Percentiles rank a stretch among this genome's conserved stretches.
These are phyloP conservation scores for Apiospora sp. DNA, from an alignment of 2,329 filamentous ascomycete genomes.

Conservation along the genomic window DNA sequence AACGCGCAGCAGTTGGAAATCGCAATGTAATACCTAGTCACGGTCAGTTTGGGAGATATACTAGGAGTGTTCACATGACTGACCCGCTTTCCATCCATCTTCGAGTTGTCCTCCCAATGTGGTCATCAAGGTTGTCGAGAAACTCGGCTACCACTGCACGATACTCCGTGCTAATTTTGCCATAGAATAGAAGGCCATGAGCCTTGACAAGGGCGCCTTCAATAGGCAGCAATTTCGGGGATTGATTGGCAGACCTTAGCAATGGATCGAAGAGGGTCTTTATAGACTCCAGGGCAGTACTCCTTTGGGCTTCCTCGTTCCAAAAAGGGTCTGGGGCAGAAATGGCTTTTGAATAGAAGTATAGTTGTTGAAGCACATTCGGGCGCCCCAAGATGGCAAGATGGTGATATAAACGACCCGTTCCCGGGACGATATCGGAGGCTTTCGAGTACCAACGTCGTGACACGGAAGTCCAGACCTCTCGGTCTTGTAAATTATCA, in stretches of 20 bases:
- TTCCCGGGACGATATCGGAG: conserved; percentile 76
- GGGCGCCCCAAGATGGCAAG: conserved; percentile 80
- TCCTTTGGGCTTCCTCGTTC: no score
- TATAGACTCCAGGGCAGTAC: conserved; percentile 74
- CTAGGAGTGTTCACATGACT: no score
- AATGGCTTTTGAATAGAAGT: conserved; percentile 75
- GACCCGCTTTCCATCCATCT: conserved; percentile 61
- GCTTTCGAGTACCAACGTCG: conserved; percentile 86
- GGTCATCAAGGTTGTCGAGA: conserved; percentile 59
- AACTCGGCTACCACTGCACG: conserved; percentile 58
- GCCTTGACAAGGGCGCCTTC: conserved; percentile 70
- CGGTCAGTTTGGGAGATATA: no score
- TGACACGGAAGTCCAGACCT: conserved; percentile 83
- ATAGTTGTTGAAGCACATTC: conserved; percentile 74
- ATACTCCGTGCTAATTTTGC: conserved; percentile 56
- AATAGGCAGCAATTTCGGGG: conserved; percentile 49
- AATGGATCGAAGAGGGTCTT: conserved; percentile 73
- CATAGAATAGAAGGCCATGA: conserved; percentile 70
- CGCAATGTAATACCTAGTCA: conserved; percentile 64
- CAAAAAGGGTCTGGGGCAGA: conserved; percentile 74
- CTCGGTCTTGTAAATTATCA: conserved; percentile 75
- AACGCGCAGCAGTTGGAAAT: conserved; percentile 63
- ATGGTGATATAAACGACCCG: conserved; percentile 87
- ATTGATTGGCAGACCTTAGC: conserved; percentile 45
- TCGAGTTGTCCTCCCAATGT: conserved; percentile 60